Evolutionary conservation across 495 filamentous ascomycete genomes (phyloP).

Genomic region (Sphaerosporella brunnea): DNA sequence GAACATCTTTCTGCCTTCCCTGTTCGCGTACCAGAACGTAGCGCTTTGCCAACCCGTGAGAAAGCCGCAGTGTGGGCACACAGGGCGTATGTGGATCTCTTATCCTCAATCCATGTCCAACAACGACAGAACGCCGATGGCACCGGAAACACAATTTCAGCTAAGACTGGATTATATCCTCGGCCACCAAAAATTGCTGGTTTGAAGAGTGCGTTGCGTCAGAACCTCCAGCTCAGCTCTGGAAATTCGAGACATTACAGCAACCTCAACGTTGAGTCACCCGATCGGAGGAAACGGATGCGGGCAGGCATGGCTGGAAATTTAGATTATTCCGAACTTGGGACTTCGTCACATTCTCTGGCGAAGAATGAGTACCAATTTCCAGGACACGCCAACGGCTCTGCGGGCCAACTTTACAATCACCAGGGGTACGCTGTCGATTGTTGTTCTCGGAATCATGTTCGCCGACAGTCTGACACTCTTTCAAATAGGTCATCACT

Average conservation of each 20-base stretch:
- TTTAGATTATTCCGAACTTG: constrained; percentile 10
- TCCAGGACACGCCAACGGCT: neutral
- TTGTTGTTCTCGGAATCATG: neutral
- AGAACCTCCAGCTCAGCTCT: neutral
- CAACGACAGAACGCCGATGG: constrained; percentile 31
- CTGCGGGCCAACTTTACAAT: neutral
- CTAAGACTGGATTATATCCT: constrained; percentile 43
- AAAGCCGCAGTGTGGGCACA: constrained; percentile 72
- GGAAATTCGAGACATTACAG: neutral
- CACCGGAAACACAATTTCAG: constrained; percentile 27
- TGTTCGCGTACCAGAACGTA: neutral
- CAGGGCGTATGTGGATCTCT: constrained; percentile 68
- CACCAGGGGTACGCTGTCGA: neutral
- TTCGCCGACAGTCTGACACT: neutral
- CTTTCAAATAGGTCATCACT: neutral
- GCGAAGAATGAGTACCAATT: constrained; percentile 11
- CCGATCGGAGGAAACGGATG: constrained; percentile 2
- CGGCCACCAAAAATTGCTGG: constrained; percentile 19
- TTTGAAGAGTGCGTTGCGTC: neutral
- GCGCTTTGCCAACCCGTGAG: constrained; percentile 49
- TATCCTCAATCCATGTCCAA: constrained; percentile 54
- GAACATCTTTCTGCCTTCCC: neutral
- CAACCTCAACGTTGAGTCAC: neutral
- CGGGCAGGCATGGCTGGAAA: neutral
- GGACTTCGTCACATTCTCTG: constrained; percentile 19